These are phyloP conservation scores for Aphanomyces euteiches DNA, from an alignment of 352 stramenopile genomes.

Conservation along the genomic window DNA sequence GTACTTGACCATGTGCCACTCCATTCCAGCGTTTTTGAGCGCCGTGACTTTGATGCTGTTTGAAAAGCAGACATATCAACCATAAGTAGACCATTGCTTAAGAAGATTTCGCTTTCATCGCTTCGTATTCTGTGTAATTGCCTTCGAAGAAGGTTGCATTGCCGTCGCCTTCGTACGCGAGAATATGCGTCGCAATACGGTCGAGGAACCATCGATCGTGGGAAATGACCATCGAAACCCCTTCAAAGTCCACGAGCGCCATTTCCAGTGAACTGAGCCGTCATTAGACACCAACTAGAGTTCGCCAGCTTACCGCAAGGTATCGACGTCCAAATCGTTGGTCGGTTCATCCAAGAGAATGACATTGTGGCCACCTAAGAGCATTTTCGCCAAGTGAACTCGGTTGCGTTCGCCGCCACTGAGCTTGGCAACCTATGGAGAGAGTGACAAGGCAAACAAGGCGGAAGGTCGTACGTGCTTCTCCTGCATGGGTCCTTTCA, in stretches of 20 bases:
- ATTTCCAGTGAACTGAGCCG: conserved; percentile 65
- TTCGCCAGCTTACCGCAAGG: conserved; percentile 41
- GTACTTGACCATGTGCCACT: conserved; percentile 78
- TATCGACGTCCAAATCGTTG: conserved; percentile 85
- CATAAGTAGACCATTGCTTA: not conserved
- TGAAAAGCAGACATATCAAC: conserved; percentile 86
- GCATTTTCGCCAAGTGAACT: conserved; percentile 82
- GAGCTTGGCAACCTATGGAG: conserved; percentile 44
- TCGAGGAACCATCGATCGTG: conserved; percentile 97
- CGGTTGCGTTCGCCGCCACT: conserved; percentile 82
- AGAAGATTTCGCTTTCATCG: conserved; percentile 16
- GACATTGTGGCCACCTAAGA: conserved; percentile 76
- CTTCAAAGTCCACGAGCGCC: conserved; percentile 81
- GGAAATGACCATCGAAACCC: conserved; percentile 93
- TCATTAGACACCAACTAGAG: conserved; percentile 13
- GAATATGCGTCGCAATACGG: conserved; percentile 84
- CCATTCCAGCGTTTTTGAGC: conserved; percentile 85
- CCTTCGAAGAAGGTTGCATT: conserved; percentile 77
- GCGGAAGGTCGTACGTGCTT: conserved; percentile 44
- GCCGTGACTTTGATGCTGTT: conserved; percentile 87
- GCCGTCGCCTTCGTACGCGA: conserved; percentile 74
- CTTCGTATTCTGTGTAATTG: conserved; percentile 85
- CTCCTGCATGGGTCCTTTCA: conserved; percentile 80
- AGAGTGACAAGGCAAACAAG: not conserved
- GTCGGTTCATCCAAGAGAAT: conserved; percentile 87